These are phyloP conservation scores for Macadamia tetraphylla DNA, from an alignment of 164 flowering plant genomes.

Conservation along the genomic window DNA sequence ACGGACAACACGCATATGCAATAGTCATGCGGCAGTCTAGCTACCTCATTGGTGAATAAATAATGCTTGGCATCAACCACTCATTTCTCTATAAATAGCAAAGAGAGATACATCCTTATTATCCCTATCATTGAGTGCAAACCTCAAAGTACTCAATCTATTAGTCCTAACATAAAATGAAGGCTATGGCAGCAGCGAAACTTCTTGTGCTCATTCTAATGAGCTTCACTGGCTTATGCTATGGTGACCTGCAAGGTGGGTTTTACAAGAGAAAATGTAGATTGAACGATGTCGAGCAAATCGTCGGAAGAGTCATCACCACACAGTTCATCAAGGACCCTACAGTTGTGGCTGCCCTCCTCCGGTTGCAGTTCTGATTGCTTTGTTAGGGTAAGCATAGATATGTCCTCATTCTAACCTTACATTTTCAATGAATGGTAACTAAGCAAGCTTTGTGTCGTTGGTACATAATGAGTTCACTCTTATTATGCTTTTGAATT, in stretches of 20 bases:
- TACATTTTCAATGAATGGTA: too few relatives aligned
- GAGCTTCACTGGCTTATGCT: background rate
- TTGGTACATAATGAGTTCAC: too few relatives aligned
- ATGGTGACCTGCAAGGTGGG: constrained; percentile 9
- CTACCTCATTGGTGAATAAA: too few relatives aligned
- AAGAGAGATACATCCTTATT: too few relatives aligned
- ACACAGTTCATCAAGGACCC: constrained; percentile 14
- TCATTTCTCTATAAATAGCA: too few relatives aligned
- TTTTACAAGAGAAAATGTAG: constrained; percentile 14
- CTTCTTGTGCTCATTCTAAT: background rate
- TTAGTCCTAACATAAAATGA: background rate
- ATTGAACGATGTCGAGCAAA: constrained; percentile 22
- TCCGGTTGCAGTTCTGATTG: constrained; percentile 48
- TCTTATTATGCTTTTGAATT: too few relatives aligned
- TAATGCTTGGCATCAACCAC: too few relatives aligned
- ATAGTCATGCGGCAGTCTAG: too few relatives aligned
- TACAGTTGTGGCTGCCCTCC: constrained; percentile 34
- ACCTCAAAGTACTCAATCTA: background rate
- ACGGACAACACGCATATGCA: too few relatives aligned
- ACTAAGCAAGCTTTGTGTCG: too few relatives aligned
- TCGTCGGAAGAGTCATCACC: constrained; percentile 19
- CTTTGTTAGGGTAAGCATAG: constrained; percentile 28
- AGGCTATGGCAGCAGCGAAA: background rate
- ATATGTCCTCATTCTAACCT: too few relatives aligned
- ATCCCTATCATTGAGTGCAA: too few relatives aligned